These are phyloP conservation scores for Tagetes patula DNA, from an alignment of 129 eudicot genomes.

Conservation along the genomic window DNA sequence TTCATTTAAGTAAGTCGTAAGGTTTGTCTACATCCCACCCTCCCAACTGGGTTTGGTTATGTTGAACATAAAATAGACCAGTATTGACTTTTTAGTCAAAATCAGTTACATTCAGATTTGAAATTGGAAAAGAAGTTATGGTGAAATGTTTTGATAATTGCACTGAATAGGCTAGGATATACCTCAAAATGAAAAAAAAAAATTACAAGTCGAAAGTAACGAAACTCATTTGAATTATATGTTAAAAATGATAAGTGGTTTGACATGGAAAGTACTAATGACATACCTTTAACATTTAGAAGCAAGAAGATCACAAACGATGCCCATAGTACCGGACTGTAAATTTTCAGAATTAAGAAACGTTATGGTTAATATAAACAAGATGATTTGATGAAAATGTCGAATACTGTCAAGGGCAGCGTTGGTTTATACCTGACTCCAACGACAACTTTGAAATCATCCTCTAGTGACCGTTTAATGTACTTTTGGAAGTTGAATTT, in stretches of 20 bases:
- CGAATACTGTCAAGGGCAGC: background rate
- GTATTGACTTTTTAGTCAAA: slow-evolving; percentile 11
- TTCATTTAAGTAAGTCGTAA: too few relatives aligned
- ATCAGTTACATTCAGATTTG: background rate
- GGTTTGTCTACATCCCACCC: too few relatives aligned
- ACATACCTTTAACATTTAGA: slow-evolving; percentile 68
- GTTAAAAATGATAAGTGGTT: background rate
- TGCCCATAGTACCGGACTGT: slow-evolving; percentile 93
- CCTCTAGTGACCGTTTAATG: slow-evolving; percentile 90
- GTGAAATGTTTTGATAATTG: background rate
- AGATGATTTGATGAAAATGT: slow-evolving; percentile 13
- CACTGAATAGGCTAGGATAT: background rate
- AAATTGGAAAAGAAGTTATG: background rate
- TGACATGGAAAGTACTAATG: slow-evolving; percentile 1
- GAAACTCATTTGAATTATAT: background rate
- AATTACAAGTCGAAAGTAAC: background rate
- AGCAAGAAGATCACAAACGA: slow-evolving; percentile 93
- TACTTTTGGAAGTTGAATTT: slow-evolving; percentile 88
- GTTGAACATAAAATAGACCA: background rate
- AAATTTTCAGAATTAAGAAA: slow-evolving; percentile 2
- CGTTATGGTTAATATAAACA: background rate
- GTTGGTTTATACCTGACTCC: slow-evolving; percentile 72
- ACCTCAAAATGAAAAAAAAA: background rate
- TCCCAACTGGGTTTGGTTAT: too few relatives aligned
- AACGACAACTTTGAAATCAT: slow-evolving; percentile 79